Conservation (phyloP, 345 rosid genomes). For the Syzygium jambos region DNA sequence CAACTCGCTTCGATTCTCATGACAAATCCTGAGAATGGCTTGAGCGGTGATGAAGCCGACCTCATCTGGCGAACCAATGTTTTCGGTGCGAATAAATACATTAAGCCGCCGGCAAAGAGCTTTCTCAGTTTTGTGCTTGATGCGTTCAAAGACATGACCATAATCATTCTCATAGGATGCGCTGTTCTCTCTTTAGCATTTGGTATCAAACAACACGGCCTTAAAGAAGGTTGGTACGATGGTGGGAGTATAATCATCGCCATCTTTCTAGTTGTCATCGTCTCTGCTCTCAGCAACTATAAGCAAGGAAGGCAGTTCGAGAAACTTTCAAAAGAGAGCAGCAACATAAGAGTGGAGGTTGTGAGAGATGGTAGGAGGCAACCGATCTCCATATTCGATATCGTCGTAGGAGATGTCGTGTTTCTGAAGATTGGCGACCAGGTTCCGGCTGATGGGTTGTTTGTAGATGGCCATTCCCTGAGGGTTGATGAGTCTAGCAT, state of each 20-base stretch:
- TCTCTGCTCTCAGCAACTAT: constrained; percentile 45
- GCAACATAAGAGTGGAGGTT: constrained; percentile 42
- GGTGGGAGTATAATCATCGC: constrained; percentile 63
- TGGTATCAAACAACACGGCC: constrained; percentile 51
- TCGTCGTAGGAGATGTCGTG: constrained; percentile 59
- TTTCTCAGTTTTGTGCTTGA: constrained; percentile 36
- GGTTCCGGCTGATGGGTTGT: constrained; percentile 61
- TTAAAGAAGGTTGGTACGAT: constrained; percentile 63
- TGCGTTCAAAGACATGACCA: constrained; percentile 45
- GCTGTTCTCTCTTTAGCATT: constrained; percentile 57
- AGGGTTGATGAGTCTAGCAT: constrained; percentile 55
- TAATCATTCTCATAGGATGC: constrained; percentile 47
- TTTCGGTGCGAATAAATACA: constrained; percentile 60
- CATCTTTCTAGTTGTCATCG: constrained; percentile 38
- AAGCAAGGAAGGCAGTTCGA: constrained; percentile 45
- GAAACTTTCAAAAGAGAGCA: constrained; percentile 40
- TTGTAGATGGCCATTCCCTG: constrained; percentile 35
- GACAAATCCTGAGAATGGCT: constrained; percentile 27
- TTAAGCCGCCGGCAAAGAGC: constrained; percentile 40
- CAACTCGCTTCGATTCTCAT: constrained; percentile 28
- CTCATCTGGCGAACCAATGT: constrained; percentile 19
- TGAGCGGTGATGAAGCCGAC: constrained; percentile 21
- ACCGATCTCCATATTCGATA: constrained; percentile 41
- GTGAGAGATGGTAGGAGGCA: constrained; percentile 37
- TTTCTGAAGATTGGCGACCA: constrained; percentile 58